Evolutionary conservation across 2,329 filamentous ascomycete species (phyloP).

Genomic region (Aspergillus pseudonomiae): DNA sequence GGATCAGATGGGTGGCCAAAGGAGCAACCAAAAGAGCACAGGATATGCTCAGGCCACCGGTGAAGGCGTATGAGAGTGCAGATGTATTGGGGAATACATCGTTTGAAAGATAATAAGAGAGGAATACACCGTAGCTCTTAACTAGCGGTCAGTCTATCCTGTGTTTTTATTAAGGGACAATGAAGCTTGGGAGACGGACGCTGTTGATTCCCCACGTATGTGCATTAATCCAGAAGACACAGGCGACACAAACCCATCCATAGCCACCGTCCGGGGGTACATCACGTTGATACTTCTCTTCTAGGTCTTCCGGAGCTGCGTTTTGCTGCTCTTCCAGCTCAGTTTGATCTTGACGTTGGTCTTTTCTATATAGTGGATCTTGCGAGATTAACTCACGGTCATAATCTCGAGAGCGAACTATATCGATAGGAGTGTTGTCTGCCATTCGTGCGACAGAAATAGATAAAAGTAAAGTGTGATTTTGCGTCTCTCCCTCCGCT

Average conservation of each 20-base stretch:
- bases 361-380: background rate
- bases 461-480: background rate
- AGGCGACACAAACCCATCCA: slow-evolving; percentile 63
- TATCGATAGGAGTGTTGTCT: slow-evolving; percentile 36
- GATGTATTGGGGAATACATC: slow-evolving; percentile 59
- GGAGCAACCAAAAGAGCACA: slow-evolving; percentile 61
- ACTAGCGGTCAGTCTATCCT: slow-evolving; percentile 6
- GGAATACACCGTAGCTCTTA: slow-evolving; percentile 59
- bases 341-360: background rate
- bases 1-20: slow-evolving; percentile 57
- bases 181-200: slow-evolving; percentile 38
- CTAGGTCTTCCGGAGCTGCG: slow-evolving; percentile 20
- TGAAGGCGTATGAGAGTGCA: slow-evolving; percentile 61
- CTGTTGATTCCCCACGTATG: slow-evolving; percentile 78
- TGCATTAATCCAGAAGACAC: slow-evolving; percentile 62
- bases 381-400: slow-evolving; percentile 8
- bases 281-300: slow-evolving; percentile 38
- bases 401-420: slow-evolving; percentile 27
- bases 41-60: slow-evolving; percentile 62
- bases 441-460: slow-evolving; percentile 27
- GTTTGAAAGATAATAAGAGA: slow-evolving; percentile 60
- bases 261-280: slow-evolving; percentile 59
- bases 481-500: background rate
- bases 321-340: slow-evolving; percentile 15
- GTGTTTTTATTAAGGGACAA: background rate